These are phyloP conservation scores for Dujonia santamariae DNA, from an alignment of 1,139 yeast genomes.

Conservation along the genomic window DNA sequence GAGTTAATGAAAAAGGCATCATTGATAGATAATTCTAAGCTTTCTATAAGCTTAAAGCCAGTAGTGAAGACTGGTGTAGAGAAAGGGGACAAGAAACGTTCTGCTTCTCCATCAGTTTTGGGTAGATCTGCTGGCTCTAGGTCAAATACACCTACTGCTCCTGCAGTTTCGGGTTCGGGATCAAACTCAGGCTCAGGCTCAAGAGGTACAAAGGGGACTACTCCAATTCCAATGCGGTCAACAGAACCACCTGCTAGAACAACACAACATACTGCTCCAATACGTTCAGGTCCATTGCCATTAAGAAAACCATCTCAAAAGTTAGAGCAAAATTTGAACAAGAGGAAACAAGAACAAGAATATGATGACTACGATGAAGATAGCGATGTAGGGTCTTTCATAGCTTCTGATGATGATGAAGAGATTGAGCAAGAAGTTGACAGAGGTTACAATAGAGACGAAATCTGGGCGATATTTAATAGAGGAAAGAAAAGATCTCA, in stretches of 20 bases:
- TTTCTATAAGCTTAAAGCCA: constrained; percentile 33
- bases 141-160: too few species aligned
- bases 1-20: constrained; percentile 73
- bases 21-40: constrained; percentile 43
- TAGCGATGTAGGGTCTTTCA: constrained; percentile 45
- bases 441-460: constrained; percentile 62
- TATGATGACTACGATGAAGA: constrained; percentile 23
- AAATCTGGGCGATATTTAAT: constrained; percentile 85
- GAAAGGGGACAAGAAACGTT: constrained; percentile 11
- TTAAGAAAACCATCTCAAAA: constrained; percentile 21
- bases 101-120: too few species aligned
- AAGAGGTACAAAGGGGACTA: background rate
- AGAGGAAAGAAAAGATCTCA: constrained; percentile 51
- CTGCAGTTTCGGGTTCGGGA: too few species aligned
- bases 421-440: constrained; percentile 13
- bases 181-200: too few species aligned
- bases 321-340: constrained; percentile 26
- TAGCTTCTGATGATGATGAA: constrained; percentile 59
- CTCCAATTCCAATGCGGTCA: background rate
- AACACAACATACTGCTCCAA: background rate
- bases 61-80: constrained; percentile 32
- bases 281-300: constrained; percentile 21
- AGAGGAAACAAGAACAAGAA: constrained; percentile 13
- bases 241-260: background rate
- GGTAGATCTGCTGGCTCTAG: too few species aligned